Evolutionary conservation across 495 filamentous ascomycete species (phyloP), one percentile per base, ranked within the genome.

Genomic region (Hypoxylon fragiforme): DNA sequence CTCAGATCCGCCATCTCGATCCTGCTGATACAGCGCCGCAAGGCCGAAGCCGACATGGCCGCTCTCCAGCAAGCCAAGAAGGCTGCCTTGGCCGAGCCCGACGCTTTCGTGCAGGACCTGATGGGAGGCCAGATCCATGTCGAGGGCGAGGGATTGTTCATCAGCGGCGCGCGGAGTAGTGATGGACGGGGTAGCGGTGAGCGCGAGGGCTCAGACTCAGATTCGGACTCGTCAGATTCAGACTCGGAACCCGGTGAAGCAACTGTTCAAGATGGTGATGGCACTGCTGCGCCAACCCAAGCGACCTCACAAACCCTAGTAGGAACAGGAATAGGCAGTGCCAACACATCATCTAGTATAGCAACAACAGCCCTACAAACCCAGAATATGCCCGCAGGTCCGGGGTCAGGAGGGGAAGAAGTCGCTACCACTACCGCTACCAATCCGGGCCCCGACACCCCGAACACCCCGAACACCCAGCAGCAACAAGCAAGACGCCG

Each of bases 11-110:
- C 91, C 2, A 88, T 95, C 58, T 83, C 85, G 2, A 85, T 95
- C 37, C 74, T 96, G 24, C 89, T 92, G 72, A 72, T 94, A 36
- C 91, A 96, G 71, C 86, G 85, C 38, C 80, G 85, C 55, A 88
- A 88, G 66, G 85, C 85, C 12, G 64, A 81, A n/a, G 75, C 77
- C 14, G 90, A 95, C 68, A 82, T 95, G 34, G 75, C 75, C 50
- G 70, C 75, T 1, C 73, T 95, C 12, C 77, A 85, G 54, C 66
- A 72, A 41, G 76, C 86, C 49, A 90, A 90, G 64, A 66, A 72
- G 9, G 76, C 75, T 0, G 91, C 89, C 2, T 71, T 86, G 0
- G 76, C 73, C 14, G 78, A 92, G 44, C 91, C 91, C 3, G 80
- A 80, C 38, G 78, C 70, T 1, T 95, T 95, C 70, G 73, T 79